These are phyloP conservation scores for Podila minutissima DNA, from an alignment of 192 early-diverging fungal species.

Conservation along the genomic window DNA sequence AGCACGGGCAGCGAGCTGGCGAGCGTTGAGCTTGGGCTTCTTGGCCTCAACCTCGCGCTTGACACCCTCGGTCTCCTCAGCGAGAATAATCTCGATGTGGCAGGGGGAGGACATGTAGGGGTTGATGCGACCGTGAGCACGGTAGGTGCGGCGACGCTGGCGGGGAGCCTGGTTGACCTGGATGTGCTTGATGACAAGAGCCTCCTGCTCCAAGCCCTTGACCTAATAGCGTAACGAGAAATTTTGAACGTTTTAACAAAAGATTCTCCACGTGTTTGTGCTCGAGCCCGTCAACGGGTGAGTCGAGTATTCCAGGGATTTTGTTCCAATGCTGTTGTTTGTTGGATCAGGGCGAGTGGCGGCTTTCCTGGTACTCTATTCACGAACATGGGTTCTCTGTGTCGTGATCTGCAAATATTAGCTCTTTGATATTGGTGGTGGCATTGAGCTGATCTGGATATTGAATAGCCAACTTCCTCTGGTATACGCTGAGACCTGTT, in stretches of 20 bases:
- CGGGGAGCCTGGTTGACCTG: slow-evolving; percentile 99
- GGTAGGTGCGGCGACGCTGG: slow-evolving; percentile 97
- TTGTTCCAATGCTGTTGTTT: too few relatives aligned
- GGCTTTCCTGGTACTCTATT: too few relatives aligned
- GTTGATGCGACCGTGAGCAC: slow-evolving; percentile 91
- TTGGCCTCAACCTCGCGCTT: slow-evolving; percentile 71
- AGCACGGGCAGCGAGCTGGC: slow-evolving; percentile 63
- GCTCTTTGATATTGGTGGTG: too few relatives aligned
- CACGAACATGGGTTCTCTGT: too few relatives aligned
- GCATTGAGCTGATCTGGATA: too few relatives aligned
- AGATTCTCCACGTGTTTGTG: neutral
- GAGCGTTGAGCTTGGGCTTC: slow-evolving; percentile 65
- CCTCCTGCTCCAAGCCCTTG: slow-evolving; percentile 53
- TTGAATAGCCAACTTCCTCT: too few relatives aligned
- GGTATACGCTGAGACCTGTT: too few relatives aligned
- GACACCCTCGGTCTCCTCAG: slow-evolving; percentile 89
- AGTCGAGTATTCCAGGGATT: too few relatives aligned
- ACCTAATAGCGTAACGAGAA: slow-evolving; percentile 15
- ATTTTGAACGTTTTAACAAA: neutral
- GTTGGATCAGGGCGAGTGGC: too few relatives aligned
- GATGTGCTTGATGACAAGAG: slow-evolving; percentile 91
- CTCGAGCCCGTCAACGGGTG: too few relatives aligned
- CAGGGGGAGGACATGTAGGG: slow-evolving; percentile 95
- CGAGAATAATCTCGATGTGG: slow-evolving; percentile 96
- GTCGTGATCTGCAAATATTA: too few relatives aligned